Evolutionary conservation across 257 asterid species (phyloP).

Genomic region (Agastache rugosa): DNA sequence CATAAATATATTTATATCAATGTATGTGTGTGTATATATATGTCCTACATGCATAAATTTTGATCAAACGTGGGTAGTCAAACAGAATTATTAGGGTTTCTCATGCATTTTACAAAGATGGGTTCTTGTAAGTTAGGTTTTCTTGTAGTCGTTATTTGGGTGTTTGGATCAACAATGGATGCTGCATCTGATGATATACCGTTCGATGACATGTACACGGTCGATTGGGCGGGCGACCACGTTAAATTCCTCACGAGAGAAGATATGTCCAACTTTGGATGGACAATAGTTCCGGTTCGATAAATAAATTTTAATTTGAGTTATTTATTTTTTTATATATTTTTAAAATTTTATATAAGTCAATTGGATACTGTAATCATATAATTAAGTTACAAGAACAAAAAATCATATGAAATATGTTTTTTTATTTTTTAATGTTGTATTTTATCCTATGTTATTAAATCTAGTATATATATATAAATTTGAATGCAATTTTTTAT

Average conservation of each 20-base stretch:
- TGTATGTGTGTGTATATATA: neutral
- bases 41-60: neutral
- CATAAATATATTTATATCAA: neutral
- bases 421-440: neutral
- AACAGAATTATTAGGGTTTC: conserved; percentile 9
- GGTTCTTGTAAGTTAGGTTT: neutral
- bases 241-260: conserved; percentile 46
- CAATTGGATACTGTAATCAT: neutral
- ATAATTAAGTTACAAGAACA: no score
- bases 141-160: conserved; percentile 24
- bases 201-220: conserved; percentile 47
- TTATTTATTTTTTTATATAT: no score
- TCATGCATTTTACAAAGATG: conserved; percentile 28
- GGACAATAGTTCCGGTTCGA: conserved; percentile 57
- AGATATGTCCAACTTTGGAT: conserved; percentile 56
- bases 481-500: neutral
- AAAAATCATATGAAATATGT: neutral
- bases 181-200: conserved; percentile 30
- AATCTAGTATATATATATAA: neutral
- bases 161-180: neutral
- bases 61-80: neutral
- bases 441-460: neutral
- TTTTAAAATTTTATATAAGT: no score
- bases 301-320: neutral
- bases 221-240: conserved; percentile 56